Evolutionary conservation across 2,329 filamentous ascomycete species (phyloP), one percentile per base, ranked within the genome.

Genomic region (Aspergillus flavus): DNA sequence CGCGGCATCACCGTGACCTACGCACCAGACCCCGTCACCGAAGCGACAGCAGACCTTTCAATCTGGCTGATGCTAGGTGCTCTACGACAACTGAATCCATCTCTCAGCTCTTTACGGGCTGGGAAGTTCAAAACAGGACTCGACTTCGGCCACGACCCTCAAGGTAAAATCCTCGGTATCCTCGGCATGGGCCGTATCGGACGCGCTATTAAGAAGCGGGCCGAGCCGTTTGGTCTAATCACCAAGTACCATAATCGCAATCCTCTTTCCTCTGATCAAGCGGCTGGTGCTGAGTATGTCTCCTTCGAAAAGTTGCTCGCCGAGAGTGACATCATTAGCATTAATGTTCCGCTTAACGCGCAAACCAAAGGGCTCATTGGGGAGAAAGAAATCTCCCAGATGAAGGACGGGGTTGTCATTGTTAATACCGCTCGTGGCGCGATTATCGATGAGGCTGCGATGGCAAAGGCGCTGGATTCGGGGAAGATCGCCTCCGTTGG

Each of bases 1-100:
- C 66, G 79, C 7, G 75, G 75, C 6, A 80, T 87, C 30, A 83
- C 78, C 73, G 86, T 87, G 68, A 87, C 83, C 74, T 87, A 86
- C 66, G 80, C 81, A 0, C 71, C 82, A 2, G 79, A 87, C 63
- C 85, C 84, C 0, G 84, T 84, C 0, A 80, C 84, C 0, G 82
- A 87, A 61, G 83, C 84, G 2, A 84, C 82, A 0, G 82, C 82
- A 0, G 82, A 84, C 50, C 82, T 84, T 79, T 80, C 84, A 11
- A 74, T 84, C n/a, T 83, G 83, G 68, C 73, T 81, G 63, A 80
- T 76, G 54, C 79, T 83, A 58, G 81, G 80, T 1, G 71, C 80
- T 1, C 68, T 86, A 23, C 80, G 83, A 57, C 19, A 43, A 11
- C 4, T 43, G 41, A 43, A 43, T 5, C 41, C 41, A 9, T 43